Evolutionary conservation across 345 rosid genomes (phyloP), one percentile per base, ranked within the genome.

Genomic region (Lumnitzera littorea): DNA sequence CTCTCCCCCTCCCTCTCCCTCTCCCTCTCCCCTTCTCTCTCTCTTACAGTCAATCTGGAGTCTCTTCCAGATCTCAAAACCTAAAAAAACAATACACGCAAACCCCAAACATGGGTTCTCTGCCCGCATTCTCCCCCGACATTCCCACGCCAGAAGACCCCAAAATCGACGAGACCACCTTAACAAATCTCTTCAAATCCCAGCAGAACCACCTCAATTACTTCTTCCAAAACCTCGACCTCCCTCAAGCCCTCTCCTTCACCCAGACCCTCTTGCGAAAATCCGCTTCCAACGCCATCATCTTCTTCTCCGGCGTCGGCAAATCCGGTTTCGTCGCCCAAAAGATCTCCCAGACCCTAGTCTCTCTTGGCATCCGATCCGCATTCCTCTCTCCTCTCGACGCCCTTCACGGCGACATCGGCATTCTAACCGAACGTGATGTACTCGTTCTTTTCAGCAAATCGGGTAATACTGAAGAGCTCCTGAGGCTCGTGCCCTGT

Each of bases 341-440:
- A 74, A 95, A 91, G 77, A 81, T 95, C 71, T 91, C 97, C 6
- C 96, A 88, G 72, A 91, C 99, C 49, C 87, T 95, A 27, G 70
- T 86, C 58, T 95, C 96, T 52, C 79, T 95, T 54, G 86, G 85
- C 67, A 77, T 88, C 62, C 87, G 82, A 57, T 80, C 99, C 31
- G 68, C 79, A 6, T 95, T 82, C 74, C 86, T 91, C 64, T 76
- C 87, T 74, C 99, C 97, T 15, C 68, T 95, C 56, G 97, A 91
- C 46, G 95, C 96, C 36, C 96, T 95, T 50, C 96, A 95, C 61
- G 96, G 97, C 25, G 96, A 91, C 82, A 91, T 91, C 64, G 97
- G 96, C 50, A 79, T 80, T 16, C 76, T 95, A 46, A 65, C 85
- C 1, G 16, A 62, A 25, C 52, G 60, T 24, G 96, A 88, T 59